Conservation (phyloP, 768 basidiomycete genomes). For the Rhizopogon roseolus region DNA sequence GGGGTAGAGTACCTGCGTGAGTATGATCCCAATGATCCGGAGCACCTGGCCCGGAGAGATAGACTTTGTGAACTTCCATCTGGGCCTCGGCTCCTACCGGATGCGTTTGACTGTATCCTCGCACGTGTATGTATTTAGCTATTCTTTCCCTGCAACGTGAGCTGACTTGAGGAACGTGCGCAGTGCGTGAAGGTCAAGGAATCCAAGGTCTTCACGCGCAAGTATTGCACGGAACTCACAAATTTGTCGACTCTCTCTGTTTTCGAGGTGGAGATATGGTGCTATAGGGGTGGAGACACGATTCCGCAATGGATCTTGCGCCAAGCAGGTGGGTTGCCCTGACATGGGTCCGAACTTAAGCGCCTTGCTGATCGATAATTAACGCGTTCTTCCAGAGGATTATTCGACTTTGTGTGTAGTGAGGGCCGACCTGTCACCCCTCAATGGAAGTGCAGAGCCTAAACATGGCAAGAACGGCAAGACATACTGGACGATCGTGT, state of each 20-base stretch:
- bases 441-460: conserved; percentile 66
- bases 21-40: conserved; percentile 57
- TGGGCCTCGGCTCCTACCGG: conserved; percentile 71
- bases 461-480: conserved; percentile 62
- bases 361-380: not conserved
- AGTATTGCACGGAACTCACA: conserved; percentile 80
- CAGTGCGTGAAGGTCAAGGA: conserved; percentile 76
- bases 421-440: conserved; percentile 69
- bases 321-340: conserved; percentile 29
- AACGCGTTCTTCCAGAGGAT: conserved; percentile 37
- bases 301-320: conserved; percentile 74
- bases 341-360: not conserved
- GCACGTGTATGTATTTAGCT: conserved; percentile 44
- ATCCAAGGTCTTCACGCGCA: conserved; percentile 74
- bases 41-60: conserved; percentile 59
- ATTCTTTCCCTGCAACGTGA: not conserved
- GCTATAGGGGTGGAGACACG: conserved; percentile 68
- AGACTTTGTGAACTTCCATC: conserved; percentile 72
- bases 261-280: conserved; percentile 84
- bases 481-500: conserved; percentile 81
- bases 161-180: conserved; percentile 6
- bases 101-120: conserved; percentile 80
- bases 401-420: conserved; percentile 79
- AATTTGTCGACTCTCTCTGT: conserved; percentile 70
- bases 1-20: conserved; percentile 77